Base-by-base conservation (phyloP, 305 asterid genomes). In the Lippia alba region DNA sequence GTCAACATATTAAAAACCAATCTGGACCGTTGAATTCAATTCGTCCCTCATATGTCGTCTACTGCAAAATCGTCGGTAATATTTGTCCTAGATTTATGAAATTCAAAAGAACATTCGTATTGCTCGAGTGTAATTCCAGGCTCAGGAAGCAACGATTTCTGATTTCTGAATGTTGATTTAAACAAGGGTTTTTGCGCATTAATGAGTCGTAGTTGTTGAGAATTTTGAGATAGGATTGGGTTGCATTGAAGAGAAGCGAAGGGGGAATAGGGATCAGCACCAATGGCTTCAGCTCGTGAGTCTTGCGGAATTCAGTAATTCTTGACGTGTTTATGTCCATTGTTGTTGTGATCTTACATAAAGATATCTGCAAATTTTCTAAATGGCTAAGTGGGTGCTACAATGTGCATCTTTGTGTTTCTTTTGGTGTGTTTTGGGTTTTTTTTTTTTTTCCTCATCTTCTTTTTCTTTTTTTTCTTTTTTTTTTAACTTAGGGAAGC, bases 261-360 rank as follows among this genome's bases (percentile, higher is more conserved):
- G 56, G 64, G 64, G 57, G 71, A 58, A 19, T 24, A 55, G 46
- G 34, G 76, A 69, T 72, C 81, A 57, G 56, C 79, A 30, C 49
- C 77, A 53, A 83, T 83, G 87, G 79, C 74, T 80, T 80, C 85
- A 11, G 69, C 60, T 72, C 79, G 83, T 77, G 15, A 74, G 87
- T 74, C 12, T 34, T 61, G 40, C 10, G 45, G 4, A 0, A 48
- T 44, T 61, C 60, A 33, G n/a, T 20, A 18, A 19, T 60, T 44
- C n/a, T 70, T 59, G 4, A 16, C 16, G 1, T 67, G 39, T 66
- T 48, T 15, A 30, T 54, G 19, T 54, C 24, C 19, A 5, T 33
- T 16, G 10, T 48, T 74, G 30, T 44, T 45, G 64, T 30, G 33
- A 7, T 19, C 39, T 18, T 44, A 18, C 41, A 14, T 5, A 34